These are phyloP conservation scores for Hypoxylon sp. DNA, from an alignment of 2,329 filamentous ascomycete species.

Conservation along the genomic window DNA sequence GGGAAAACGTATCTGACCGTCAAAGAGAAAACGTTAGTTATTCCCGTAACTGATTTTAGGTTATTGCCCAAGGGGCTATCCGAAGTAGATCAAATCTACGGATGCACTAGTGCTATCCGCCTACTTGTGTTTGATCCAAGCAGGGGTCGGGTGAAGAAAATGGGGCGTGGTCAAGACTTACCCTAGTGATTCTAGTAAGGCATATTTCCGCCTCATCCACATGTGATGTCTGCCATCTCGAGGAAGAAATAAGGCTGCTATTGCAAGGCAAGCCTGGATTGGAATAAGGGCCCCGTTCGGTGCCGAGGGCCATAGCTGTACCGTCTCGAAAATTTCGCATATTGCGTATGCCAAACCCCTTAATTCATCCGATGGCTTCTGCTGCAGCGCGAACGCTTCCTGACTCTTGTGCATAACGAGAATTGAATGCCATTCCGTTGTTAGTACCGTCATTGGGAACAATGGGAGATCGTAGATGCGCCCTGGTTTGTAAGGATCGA, in stretches of 20 bases:
- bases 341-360: constrained; percentile 70
- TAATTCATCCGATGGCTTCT: constrained; percentile 62
- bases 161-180: too few relatives aligned
- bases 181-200: constrained; percentile 80
- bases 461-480: constrained; percentile 75
- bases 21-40: constrained; percentile 14
- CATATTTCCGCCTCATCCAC: constrained; percentile 84
- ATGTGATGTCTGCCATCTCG: constrained; percentile 74
- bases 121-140: too few relatives aligned
- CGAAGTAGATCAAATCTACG: background rate
- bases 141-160: too few relatives aligned
- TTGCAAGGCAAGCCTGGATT: constrained; percentile 78
- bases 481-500: constrained; percentile 75
- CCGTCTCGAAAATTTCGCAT: constrained; percentile 81
- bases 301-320: constrained; percentile 75
- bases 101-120: background rate
- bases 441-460: constrained; percentile 77
- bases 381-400: constrained; percentile 65
- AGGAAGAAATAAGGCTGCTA: constrained; percentile 82
- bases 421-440: constrained; percentile 80
- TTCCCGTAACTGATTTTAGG: background rate
- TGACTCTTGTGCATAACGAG: constrained; percentile 84
- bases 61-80: background rate
- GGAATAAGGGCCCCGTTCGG: constrained; percentile 76
- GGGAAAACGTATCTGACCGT: constrained; percentile 81